phyloP scores from a whole-genome alignment of 345 rosid genomes.

The Lenwebbia sp. region DNA sequence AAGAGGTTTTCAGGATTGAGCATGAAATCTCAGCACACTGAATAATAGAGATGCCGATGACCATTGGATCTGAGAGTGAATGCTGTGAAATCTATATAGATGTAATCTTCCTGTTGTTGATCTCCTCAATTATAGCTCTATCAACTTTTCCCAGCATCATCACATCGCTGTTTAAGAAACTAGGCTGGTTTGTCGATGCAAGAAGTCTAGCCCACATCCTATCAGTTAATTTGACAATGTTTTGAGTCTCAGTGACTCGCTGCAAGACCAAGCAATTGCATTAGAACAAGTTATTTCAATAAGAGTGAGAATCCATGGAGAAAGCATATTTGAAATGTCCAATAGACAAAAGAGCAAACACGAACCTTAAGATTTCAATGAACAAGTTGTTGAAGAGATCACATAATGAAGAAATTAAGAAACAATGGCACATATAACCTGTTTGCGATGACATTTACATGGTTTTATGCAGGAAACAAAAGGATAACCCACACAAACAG shows the following conservation, averaged over 20 bases:
- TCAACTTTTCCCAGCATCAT: slow-evolving; percentile 16
- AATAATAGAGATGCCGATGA: background rate
- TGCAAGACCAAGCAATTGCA: slow-evolving; percentile 17
- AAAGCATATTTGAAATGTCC: background rate
- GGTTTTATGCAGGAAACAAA: background rate
- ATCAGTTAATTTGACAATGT: slow-evolving; percentile 75
- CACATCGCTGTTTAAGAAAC: slow-evolving; percentile 46
- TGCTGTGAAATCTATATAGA: slow-evolving; percentile 16
- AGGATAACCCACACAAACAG: background rate
- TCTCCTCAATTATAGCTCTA: slow-evolving; percentile 16
- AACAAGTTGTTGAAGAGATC: background rate
- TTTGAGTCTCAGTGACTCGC: slow-evolving; percentile 67
- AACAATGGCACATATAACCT: background rate
- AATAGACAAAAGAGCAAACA: background rate
- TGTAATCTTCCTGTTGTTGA: slow-evolving; percentile 27
- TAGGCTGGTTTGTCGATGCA: slow-evolving; percentile 91
- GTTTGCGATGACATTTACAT: background rate
- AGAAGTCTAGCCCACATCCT: slow-evolving; percentile 99
- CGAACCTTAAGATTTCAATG: background rate
- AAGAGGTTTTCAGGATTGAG: background rate
- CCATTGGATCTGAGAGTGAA: background rate
- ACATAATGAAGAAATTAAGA: background rate
- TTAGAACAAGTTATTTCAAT: background rate
- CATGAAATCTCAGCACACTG: background rate
- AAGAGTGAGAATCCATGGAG: background rate